Base-by-base conservation (phyloP, 2,329 filamentous ascomycete genomes). In the Verticillium zaregamsianum region DNA sequence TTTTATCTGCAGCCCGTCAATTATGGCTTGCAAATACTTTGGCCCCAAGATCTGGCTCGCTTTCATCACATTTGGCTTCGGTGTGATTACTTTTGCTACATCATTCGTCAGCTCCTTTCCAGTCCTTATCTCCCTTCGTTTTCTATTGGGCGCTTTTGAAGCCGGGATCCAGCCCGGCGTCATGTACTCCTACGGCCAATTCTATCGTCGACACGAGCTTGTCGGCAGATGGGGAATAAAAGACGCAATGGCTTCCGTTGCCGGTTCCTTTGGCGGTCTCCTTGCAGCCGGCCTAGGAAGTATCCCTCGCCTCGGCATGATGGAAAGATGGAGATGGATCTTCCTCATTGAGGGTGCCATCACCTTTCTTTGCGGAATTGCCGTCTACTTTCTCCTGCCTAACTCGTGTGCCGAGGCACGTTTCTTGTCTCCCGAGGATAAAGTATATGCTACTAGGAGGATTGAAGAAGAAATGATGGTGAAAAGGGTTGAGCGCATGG, bases 31-130 rank as follows among this genome's bases (percentile, higher is more conserved):
- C 76, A 90, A 90, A 68, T 84, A 77, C 73, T 74, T 89, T 3
- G 86, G 86, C 0, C 87, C 87, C 0, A 85, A 85, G 8, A 88
- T 83, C 83, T 89, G 85, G 68, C 81, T 90, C n/a, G 86, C 87
- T 0, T 69, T 73, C 2, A 82, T 80, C 11, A 82, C 83, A 0
- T 74, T 88, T 0, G 78, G 77, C 3, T 89, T 89, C 63, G 86
- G 85, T 2, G 76, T 86, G 31, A 77, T 75, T 59, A 87, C 81
- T 3, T 68, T 86, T 15, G 81, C 78, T 71, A 83, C 79, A 8
- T 81, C 83, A 1, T 86, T 86, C 65, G 80, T 84, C 25, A 72
- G 72, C 3, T 76, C 73, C 55, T 84, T 80, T 60, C 68, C 71
- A 17, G 77, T 79, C 17, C 74, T 86, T 2, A 73, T 82, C 61